Percentiles rank a stretch among this genome's conserved stretches.
These are phyloP conservation scores for Cercospora brassicicola DNA, from an alignment of 2,329 filamentous ascomycete species.

Conservation along the genomic window DNA sequence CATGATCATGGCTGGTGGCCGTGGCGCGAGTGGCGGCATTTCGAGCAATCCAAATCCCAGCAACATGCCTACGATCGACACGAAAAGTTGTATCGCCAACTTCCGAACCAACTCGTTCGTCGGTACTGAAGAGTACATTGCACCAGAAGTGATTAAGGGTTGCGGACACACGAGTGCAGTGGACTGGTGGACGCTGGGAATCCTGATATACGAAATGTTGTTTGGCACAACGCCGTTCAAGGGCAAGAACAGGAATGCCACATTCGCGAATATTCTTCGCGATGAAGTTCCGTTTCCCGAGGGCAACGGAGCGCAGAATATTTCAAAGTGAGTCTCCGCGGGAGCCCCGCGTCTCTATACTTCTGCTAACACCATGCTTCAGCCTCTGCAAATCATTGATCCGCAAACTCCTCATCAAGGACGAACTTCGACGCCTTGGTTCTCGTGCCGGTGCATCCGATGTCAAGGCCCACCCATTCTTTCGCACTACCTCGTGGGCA, in stretches of 20 bases:
- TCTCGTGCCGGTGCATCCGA: conserved; percentile 94
- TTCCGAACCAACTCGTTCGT: conserved; percentile 99
- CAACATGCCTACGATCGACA: conserved; percentile 94
- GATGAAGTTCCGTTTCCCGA: conserved; percentile 97
- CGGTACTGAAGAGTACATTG: conserved; percentile 97
- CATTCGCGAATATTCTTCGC: conserved; percentile 93
- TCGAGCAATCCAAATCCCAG: conserved; percentile 61
- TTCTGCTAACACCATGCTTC: conserved; percentile 8
- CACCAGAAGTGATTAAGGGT: conserved; percentile 97
- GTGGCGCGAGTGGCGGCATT: conserved; percentile 64
- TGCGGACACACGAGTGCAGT: conserved; percentile 97
- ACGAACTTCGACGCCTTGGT: conserved; percentile 88
- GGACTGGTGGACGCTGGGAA: conserved; percentile 98
- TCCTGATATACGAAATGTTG: conserved; percentile 97
- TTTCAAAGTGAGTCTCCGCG: conserved; percentile 74
- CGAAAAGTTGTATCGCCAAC: conserved; percentile 95
- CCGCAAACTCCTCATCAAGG: conserved; percentile 94
- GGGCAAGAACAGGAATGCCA: conserved; percentile 97
- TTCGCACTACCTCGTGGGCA: conserved; percentile 93
- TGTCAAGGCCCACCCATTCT: conserved; percentile 95
- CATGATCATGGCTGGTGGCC: conserved; percentile 81
- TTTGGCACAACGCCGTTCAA: conserved; percentile 99
- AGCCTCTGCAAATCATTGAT: conserved; percentile 96
- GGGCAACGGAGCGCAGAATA: conserved; percentile 75
- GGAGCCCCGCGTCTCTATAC: background rate